These are phyloP conservation scores for Colletotrichum musicola DNA, from an alignment of 2,329 filamentous ascomycete genomes.

Conservation along the genomic window DNA sequence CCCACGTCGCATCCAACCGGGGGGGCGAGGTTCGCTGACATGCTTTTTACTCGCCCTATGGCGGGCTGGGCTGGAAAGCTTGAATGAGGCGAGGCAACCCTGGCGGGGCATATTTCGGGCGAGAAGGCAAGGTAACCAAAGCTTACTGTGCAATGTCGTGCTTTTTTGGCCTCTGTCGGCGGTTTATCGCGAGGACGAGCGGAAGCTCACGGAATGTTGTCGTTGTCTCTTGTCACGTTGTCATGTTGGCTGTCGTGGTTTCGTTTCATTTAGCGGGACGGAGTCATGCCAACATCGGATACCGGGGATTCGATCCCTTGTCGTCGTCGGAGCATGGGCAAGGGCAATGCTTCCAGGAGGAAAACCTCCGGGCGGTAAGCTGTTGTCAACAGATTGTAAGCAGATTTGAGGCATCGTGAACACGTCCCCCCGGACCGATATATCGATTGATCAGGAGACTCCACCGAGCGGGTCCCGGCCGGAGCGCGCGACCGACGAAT, in stretches of 20 bases:
- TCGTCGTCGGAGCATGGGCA: no score
- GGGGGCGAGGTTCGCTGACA: not conserved
- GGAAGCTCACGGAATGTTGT: constrained; percentile 14
- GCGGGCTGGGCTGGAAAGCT: no score
- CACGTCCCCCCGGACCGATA: not conserved
- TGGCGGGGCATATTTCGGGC: no score
- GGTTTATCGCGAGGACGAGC: not conserved
- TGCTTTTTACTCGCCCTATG: not conserved
- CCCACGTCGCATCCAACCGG: not conserved
- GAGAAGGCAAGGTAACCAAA: not conserved
- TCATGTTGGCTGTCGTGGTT: not conserved
- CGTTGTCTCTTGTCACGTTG: not conserved
- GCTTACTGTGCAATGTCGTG: not conserved
- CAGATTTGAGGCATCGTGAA: constrained; percentile 26
- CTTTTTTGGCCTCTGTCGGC: not conserved
- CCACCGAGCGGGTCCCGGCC: constrained; percentile 5
- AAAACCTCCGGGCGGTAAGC: constrained; percentile 15
- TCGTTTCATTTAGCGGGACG: not conserved
- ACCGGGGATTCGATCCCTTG: no score
- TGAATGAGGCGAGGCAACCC: no score
- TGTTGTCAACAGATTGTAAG: not conserved
- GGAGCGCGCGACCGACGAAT: constrained; percentile 1
- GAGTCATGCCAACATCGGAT: not conserved
- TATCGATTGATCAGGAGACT: not conserved
- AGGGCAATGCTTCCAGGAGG: constrained; percentile 7